These are phyloP conservation scores for Pascua sp. DNA, from an alignment of 1,284 basidiomycete species.

Conservation along the genomic window DNA sequence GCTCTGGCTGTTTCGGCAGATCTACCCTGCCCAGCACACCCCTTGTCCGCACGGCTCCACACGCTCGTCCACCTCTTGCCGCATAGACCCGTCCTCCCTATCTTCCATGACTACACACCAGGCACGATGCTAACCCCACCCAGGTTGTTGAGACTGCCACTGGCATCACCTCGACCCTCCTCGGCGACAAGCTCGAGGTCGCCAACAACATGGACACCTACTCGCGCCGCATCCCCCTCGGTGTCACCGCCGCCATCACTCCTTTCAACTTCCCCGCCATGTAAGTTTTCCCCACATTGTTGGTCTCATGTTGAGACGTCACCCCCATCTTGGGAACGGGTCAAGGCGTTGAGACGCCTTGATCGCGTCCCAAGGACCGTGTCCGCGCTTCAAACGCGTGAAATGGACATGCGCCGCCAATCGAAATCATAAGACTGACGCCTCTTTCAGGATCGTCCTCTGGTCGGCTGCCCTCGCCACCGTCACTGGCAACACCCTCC, in stretches of 20 bases:
- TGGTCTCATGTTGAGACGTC: no score
- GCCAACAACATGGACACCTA: constrained; percentile 96
- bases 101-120: not conserved
- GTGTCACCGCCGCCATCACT: constrained; percentile 63
- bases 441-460: constrained; percentile 63
- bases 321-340: no score
- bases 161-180: constrained; percentile 73
- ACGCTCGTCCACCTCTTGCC: no score
- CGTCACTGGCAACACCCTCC: constrained; percentile 72
- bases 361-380: no score
- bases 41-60: no score
- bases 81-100: no score
- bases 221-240: constrained; percentile 49
- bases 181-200: constrained; percentile 91
- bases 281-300: constrained; percentile 27
- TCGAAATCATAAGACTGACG: no score
- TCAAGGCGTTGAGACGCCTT: no score
- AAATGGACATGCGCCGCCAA: no score
- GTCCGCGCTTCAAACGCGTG: no score
- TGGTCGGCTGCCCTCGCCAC: constrained; percentile 78
- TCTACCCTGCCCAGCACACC: no score
- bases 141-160: constrained; percentile 82
- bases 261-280: constrained; percentile 89
- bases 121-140: constrained; percentile 43
- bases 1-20: no score